Conservation (phyloP, 331 rosid species). For the Arachis monticola region DNA sequence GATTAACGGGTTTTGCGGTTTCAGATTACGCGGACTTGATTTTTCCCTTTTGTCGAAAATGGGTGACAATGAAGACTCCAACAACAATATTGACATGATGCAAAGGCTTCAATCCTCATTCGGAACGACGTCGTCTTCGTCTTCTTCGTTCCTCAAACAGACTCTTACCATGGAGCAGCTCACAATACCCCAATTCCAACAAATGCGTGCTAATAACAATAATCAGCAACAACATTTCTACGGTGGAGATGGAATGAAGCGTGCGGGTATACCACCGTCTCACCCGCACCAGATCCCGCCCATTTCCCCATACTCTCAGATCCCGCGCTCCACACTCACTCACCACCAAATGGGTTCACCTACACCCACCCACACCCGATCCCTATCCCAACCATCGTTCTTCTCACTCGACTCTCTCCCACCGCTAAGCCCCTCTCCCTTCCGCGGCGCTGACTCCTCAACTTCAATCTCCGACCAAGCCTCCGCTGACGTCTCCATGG, state of each 20-base stretch:
- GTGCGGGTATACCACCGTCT: slow-evolving; percentile 84
- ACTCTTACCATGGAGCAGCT: slow-evolving; percentile 65
- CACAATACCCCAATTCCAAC: slow-evolving; percentile 60
- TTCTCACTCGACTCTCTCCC: slow-evolving; percentile 83
- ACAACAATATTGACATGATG: slow-evolving; percentile 50
- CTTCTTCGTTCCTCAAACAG: slow-evolving; percentile 66
- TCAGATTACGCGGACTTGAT: slow-evolving; percentile 44
- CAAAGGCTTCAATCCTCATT: slow-evolving; percentile 76
- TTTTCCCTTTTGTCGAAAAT: slow-evolving; percentile 27
- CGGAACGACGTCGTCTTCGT: slow-evolving; percentile 58
- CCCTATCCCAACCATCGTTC: slow-evolving; percentile 78
- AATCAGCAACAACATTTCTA: slow-evolving; percentile 47
- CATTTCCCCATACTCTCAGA: slow-evolving; percentile 89
- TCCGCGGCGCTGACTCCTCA: slow-evolving; percentile 62
- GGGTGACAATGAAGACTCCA: slow-evolving; percentile 80
- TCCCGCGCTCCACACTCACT: slow-evolving; percentile 51
- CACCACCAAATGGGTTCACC: slow-evolving; percentile 53
- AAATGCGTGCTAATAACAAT: slow-evolving; percentile 63
- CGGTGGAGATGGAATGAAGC: slow-evolving; percentile 52
- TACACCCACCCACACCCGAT: slow-evolving; percentile 78
- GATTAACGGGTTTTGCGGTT: background rate
- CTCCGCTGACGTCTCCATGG: slow-evolving; percentile 80
- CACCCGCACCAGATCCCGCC: slow-evolving; percentile 94
- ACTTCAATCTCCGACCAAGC: slow-evolving; percentile 63
- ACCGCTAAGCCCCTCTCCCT: slow-evolving; percentile 79